Evolutionary conservation across 768 basidiomycete genomes (phyloP).

Genomic region (Scleroderma bovista): DNA sequence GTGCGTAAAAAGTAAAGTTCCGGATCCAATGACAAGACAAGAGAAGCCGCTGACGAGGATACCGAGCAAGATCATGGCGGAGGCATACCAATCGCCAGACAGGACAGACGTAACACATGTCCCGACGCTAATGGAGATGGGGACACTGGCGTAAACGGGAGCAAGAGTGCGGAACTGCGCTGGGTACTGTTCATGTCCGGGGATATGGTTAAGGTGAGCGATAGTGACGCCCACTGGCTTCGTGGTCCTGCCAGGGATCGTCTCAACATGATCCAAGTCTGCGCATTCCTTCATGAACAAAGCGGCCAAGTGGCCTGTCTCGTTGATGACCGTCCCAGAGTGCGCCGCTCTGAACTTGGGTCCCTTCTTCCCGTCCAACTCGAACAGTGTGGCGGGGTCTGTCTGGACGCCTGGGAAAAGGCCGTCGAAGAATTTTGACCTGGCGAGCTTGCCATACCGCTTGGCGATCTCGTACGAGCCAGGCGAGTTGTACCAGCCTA

Average conservation of each 20-base stretch:
- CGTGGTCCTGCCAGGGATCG: slow-evolving; percentile 6
- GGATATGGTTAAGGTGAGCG: slow-evolving; percentile 8
- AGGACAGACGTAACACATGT: slow-evolving; percentile 10
- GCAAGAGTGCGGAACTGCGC: neutral
- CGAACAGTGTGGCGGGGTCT: slow-evolving; percentile 18
- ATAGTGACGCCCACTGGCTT: slow-evolving; percentile 11
- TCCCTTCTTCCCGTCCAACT: slow-evolving; percentile 15
- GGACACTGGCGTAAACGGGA: slow-evolving; percentile 7
- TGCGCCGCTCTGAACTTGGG: slow-evolving; percentile 15
- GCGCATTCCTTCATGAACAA: slow-evolving; percentile 12
- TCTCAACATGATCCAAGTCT: neutral
- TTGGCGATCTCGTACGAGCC: slow-evolving; percentile 28
- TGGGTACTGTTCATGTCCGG: neutral
- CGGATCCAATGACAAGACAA: slow-evolving; percentile 23
- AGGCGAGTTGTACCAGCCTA: slow-evolving; percentile 33
- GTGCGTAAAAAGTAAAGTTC: slow-evolving; percentile 13
- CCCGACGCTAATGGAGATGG: slow-evolving; percentile 12
- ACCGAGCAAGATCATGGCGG: slow-evolving; percentile 25
- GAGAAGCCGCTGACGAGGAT: slow-evolving; percentile 27
- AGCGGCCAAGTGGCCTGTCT: slow-evolving; percentile 17
- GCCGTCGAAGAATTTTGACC: slow-evolving; percentile 22
- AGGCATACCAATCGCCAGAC: slow-evolving; percentile 24
- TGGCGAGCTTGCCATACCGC: slow-evolving; percentile 23
- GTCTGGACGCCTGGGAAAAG: slow-evolving; percentile 19
- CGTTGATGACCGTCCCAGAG: slow-evolving; percentile 14